These are phyloP conservation scores for Geosiphon pyriformis DNA, from an alignment of 192 early-diverging fungal species.

Conservation along the genomic window DNA sequence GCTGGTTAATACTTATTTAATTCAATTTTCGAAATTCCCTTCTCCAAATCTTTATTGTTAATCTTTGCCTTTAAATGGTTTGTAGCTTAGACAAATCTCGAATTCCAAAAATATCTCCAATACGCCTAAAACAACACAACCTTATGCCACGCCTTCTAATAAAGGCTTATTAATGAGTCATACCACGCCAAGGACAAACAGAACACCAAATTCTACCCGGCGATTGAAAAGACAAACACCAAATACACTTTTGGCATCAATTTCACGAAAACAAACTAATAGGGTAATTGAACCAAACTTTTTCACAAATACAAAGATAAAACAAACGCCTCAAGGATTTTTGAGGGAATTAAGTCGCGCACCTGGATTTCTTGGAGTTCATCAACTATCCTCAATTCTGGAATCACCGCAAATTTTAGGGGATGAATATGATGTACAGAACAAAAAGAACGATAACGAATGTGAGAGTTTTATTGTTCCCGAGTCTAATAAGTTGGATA, in stretches of 20 bases:
- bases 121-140: conserved; percentile 5
- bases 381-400: not conserved
- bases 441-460: not conserved
- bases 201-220: not conserved
- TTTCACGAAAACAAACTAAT: not conserved
- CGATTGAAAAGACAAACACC: not conserved
- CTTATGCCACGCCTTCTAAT: not conserved
- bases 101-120: no score
- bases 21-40: no score
- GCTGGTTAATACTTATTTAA: no score
- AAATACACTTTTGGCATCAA: not conserved
- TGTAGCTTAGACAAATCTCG: no score
- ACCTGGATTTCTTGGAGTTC: conserved; percentile 3
- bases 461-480: no score
- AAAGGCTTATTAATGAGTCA: not conserved
- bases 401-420: not conserved
- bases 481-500: no score
- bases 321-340: conserved; percentile 1
- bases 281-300: not conserved
- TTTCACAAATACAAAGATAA: not conserved
- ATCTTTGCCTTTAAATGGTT: no score
- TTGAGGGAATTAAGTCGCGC: conserved; percentile 11
- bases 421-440: not conserved
- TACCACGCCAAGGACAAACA: not conserved
- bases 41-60: no score